Conservation (phyloP, 305 asterid genomes). For the Solanum hybrid region DNA sequence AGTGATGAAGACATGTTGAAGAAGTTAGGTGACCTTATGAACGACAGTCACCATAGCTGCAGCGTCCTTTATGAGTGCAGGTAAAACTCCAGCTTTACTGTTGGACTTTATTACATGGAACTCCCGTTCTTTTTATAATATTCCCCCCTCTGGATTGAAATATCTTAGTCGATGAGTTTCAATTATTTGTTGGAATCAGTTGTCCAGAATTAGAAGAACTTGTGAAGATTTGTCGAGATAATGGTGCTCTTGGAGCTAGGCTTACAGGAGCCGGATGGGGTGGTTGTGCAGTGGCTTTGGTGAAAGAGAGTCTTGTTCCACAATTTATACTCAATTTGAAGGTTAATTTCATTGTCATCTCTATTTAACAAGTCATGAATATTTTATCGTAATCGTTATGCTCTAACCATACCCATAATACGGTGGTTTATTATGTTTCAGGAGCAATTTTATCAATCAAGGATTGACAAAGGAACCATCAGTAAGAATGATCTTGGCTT, state of each 20-base stretch:
- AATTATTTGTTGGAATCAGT: conserved; percentile 24
- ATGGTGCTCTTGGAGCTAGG: conserved; percentile 90
- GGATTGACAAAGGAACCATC: conserved; percentile 72
- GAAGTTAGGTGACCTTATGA: conserved; percentile 89
- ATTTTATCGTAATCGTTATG: background rate
- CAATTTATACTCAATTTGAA: conserved; percentile 82
- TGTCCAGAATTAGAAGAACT: conserved; percentile 96
- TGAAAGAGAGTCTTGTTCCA: conserved; percentile 70
- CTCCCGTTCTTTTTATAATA: background rate
- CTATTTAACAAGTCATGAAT: background rate
- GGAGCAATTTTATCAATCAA: conserved; percentile 76
- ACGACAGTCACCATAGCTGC: conserved; percentile 90
- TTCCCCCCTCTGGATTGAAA: background rate
- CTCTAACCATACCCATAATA: background rate
- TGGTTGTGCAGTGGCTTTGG: conserved; percentile 91
- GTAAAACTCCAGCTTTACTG: conserved; percentile 20
- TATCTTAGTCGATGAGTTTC: background rate
- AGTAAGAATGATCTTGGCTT: conserved; percentile 56
- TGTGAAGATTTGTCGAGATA: conserved; percentile 55
- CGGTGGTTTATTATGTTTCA: conserved; percentile 7
- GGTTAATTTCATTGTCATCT: conserved; percentile 27
- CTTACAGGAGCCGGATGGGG: conserved; percentile 99
- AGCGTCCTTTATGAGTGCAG: conserved; percentile 72
- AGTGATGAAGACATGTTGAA: conserved; percentile 75
- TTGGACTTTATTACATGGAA: background rate